Evolutionary conservation across 2,329 filamentous ascomycete genomes (phyloP), one percentile per base, ranked within the genome.

Genomic region (Apiospora koreana): DNA sequence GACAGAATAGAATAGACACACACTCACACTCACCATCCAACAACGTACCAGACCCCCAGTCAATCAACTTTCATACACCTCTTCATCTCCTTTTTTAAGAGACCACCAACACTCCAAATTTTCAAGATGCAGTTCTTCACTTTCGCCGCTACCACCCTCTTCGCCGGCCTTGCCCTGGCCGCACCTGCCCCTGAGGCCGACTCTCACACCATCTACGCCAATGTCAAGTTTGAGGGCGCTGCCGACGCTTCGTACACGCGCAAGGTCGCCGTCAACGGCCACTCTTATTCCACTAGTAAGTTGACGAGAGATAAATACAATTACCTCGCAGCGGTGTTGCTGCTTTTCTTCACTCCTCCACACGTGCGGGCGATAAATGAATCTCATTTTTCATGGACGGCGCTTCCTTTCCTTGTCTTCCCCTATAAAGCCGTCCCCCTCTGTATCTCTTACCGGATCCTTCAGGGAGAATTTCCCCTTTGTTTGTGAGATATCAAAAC

Each of bases 111-210:
- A 31, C 65, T 4, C 23, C 42, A 43, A 21, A 0, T 31, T 3
- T 31, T 10, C 42, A 67, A 67, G 45, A 67, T 67, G 65, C 65
- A 67, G 65, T 67, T 67, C 65, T 45, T 46, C 42, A 67, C 65
- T n/a, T 14, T 67, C 31, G 65, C 65, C 65, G 65, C 65, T n/a
- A 67, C 65, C 28, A 46, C 65, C 25, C 31, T 67, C 65, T 46
- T 67, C 42, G 65, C 65, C 42, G 42, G 42, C 65, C 42, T 46
- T 8, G 65, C 42, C 25, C n/a, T 67, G 41, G 65, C 42, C 21
- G 65, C 65, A 2, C 65, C 65, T n/a, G n/a, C 23, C 12, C 42
- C 23, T 25, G 54, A 62, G 18, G 41, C 25, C 23, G 42, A 46
- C 16, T 2, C n/a, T n/a, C n/a, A 23, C 41, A 35, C 4, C 9